Percentiles rank a stretch among this genome's conserved stretches.
Conservation (phyloP, 192 early-diverging fungal genomes). For the Linnemannia zychae region DNA sequence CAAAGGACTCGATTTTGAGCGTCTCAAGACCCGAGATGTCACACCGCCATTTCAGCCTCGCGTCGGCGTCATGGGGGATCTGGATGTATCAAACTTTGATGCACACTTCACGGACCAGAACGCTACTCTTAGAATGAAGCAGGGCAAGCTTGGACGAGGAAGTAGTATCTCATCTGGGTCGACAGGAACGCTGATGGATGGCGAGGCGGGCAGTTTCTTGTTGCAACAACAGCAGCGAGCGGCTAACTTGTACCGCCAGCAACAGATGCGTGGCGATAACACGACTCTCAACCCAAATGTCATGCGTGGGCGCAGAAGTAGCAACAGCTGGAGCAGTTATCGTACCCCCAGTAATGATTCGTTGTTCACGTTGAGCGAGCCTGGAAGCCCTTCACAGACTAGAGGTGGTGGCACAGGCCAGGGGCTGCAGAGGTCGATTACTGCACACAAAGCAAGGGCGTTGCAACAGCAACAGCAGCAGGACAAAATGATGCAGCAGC, state of each 20-base stretch:
- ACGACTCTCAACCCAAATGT: slow-evolving; percentile 54
- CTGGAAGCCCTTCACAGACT: slow-evolving; percentile 15
- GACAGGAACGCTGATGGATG: slow-evolving; percentile 17
- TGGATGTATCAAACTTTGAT: slow-evolving; percentile 82
- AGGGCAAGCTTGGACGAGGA: neutral
- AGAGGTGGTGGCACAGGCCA: neutral
- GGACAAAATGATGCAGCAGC: slow-evolving; percentile 1
- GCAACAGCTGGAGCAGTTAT: slow-evolving; percentile 50
- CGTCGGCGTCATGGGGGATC: slow-evolving; percentile 59
- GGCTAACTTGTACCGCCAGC: slow-evolving; percentile 47
- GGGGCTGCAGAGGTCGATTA: slow-evolving; percentile 6
- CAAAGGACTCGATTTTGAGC: slow-evolving; percentile 73
- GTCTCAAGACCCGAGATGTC: slow-evolving; percentile 73
- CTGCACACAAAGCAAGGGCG: slow-evolving; percentile 10
- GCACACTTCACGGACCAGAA: slow-evolving; percentile 75
- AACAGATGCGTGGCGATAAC: slow-evolving; percentile 44
- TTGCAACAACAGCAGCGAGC: slow-evolving; percentile 48
- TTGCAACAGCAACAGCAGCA: slow-evolving; percentile 32
- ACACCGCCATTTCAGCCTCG: slow-evolving; percentile 68
- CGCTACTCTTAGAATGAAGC: slow-evolving; percentile 29
- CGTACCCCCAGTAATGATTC: slow-evolving; percentile 53
- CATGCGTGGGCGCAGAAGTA: slow-evolving; percentile 33
- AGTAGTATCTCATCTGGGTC: neutral
- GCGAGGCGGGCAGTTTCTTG: slow-evolving; percentile 36
- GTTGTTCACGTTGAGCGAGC: slow-evolving; percentile 20